These are phyloP conservation scores for Leucocoprinus leucothites DNA, from an alignment of 768 basidiomycete species.

Conservation along the genomic window DNA sequence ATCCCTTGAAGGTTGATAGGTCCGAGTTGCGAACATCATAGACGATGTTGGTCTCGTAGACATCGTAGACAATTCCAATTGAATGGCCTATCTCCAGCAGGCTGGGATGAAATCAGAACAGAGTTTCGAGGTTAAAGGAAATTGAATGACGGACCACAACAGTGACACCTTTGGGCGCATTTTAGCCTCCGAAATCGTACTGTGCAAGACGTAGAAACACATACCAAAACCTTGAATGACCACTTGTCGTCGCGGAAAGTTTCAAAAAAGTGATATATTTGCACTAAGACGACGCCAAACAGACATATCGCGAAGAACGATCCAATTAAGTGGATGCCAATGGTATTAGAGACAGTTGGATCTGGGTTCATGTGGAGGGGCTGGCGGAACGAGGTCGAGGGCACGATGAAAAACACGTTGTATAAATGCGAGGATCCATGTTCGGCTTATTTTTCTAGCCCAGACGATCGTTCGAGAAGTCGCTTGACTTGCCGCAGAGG, in stretches of 20 bases:
- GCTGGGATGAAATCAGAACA: no score
- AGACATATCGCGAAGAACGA: constrained; percentile 20
- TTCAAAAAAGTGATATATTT: constrained; percentile 19
- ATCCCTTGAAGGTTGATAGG: constrained; percentile 8
- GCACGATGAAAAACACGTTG: no score
- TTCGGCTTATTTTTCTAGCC: no score
- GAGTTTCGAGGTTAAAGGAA: not conserved
- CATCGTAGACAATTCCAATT: constrained; percentile 17
- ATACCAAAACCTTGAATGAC: constrained; percentile 18
- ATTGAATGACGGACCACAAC: no score
- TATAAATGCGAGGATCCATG: no score
- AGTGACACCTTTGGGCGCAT: no score
- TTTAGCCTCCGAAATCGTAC: no score
- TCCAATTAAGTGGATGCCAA: constrained; percentile 21
- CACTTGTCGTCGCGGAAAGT: constrained; percentile 20
- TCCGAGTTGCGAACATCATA: constrained; percentile 10
- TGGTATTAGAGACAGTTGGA: constrained; percentile 13
- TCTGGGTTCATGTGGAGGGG: not conserved
- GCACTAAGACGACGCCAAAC: constrained; percentile 25
- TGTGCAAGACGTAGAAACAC: constrained; percentile 1
- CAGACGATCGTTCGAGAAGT: no score
- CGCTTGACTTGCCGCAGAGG: no score
- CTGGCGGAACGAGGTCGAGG: no score
- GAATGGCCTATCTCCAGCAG: constrained; percentile 21
- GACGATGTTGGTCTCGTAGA: constrained; percentile 18